Evolutionary conservation across 495 filamentous ascomycete species (phyloP).

Genomic region (Xylaria telfairii): DNA sequence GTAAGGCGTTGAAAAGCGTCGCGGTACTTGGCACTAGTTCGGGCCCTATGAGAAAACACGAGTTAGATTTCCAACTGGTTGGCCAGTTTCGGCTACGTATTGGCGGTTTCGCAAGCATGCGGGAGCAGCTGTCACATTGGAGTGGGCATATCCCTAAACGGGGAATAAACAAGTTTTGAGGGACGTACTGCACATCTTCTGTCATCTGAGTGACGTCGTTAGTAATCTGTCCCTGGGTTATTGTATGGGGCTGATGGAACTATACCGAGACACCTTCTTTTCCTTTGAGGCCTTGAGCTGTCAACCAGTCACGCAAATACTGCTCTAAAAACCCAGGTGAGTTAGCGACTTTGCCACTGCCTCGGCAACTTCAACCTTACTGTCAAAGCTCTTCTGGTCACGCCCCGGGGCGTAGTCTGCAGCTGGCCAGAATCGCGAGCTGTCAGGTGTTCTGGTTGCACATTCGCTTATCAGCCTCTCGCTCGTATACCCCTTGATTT

Average conservation of each 20-base stretch:
- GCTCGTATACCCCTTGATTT: neutral
- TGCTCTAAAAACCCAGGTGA: conserved; percentile 64
- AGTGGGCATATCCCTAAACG: conserved; percentile 47
- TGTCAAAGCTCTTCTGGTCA: conserved; percentile 72
- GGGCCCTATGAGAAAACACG: neutral
- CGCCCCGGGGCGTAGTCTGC: conserved; percentile 65
- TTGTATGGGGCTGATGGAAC: neutral
- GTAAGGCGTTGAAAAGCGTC: conserved; percentile 52
- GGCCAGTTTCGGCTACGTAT: neutral
- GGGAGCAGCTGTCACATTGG: neutral
- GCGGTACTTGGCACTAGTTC: conserved; percentile 39
- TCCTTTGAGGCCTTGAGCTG: conserved; percentile 69
- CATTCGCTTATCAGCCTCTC: conserved; percentile 12
- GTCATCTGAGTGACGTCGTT: conserved; percentile 66
- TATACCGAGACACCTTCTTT: conserved; percentile 69
- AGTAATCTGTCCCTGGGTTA: neutral
- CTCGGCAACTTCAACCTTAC: neutral
- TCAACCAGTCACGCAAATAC: conserved; percentile 86
- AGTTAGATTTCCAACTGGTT: neutral
- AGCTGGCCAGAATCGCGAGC: conserved; percentile 86
- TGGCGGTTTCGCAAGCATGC: neutral
- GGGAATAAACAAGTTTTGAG: conserved; percentile 63
- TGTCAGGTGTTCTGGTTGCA: conserved; percentile 58
- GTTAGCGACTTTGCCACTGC: neutral
- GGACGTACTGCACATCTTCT: conserved; percentile 56